Evolutionary conservation across 768 basidiomycete genomes (phyloP).

Genomic region (Trametes cingulata): DNA sequence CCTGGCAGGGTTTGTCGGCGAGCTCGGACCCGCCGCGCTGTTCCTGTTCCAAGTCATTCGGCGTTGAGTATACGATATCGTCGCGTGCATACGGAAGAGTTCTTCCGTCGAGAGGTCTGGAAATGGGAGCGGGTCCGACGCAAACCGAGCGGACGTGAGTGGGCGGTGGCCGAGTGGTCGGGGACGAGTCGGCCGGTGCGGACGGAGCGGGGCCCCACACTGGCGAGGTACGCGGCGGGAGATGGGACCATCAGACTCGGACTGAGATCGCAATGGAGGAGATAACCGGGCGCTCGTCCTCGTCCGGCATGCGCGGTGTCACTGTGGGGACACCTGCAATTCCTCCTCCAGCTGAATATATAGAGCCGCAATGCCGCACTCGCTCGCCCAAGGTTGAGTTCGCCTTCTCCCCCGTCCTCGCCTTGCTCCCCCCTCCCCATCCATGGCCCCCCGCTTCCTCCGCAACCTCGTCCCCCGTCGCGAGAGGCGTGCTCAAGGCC

Average conservation of each 20-base stretch:
- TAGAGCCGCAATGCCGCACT: neutral
- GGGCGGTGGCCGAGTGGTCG: neutral
- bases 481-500: slow-evolving; percentile 39
- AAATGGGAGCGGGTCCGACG: neutral
- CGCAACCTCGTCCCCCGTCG: slow-evolving; percentile 39
- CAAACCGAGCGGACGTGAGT: neutral
- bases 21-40: too few species aligned
- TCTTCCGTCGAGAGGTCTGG: neutral
- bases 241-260: slow-evolving; percentile 5
- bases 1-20: too few species aligned
- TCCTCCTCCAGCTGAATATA: neutral
- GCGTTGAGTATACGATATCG: too few species aligned
- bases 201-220: slow-evolving; percentile 12
- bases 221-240: slow-evolving; percentile 4
- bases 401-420: neutral
- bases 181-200: neutral
- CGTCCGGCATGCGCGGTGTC: too few species aligned
- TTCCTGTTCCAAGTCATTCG: too few species aligned
- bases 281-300: slow-evolving; percentile 1
- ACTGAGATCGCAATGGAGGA: slow-evolving; percentile 7
- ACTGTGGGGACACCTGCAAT: neutral
- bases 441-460: slow-evolving; percentile 54
- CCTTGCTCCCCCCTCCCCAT: neutral
- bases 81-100: neutral
- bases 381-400: neutral